A percentile compares a stretch with the other conserved stretches of the same genome.
Evolutionary conservation across 2,329 filamentous ascomycete genomes (phyloP).

Genomic region (Thermothelomyces thermophilus): DNA sequence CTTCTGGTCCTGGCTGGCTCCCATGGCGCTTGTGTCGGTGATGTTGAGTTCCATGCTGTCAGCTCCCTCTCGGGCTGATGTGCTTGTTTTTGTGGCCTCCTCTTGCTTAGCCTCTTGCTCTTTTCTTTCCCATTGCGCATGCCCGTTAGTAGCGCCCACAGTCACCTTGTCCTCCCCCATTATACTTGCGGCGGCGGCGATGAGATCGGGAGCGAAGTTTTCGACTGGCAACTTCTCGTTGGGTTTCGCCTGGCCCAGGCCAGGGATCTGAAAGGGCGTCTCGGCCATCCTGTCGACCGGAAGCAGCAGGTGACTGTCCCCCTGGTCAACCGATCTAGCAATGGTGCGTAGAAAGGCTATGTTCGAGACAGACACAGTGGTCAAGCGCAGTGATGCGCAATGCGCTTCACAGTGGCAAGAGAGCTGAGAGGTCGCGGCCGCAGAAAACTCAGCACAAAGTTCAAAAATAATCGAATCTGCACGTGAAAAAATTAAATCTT

Average conservation of each 20-base stretch:
- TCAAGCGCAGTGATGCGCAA: no score
- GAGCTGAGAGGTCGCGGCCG: no score
- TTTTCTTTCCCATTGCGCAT: conserved; percentile 5
- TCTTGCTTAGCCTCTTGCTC: conserved; percentile 6
- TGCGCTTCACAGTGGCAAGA: no score
- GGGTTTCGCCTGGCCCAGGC: conserved; percentile 26
- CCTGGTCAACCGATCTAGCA: background rate
- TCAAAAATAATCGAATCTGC: no score
- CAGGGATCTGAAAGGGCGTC: conserved; percentile 25
- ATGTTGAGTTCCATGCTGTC: conserved; percentile 16
- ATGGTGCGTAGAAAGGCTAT: background rate
- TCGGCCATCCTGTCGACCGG: conserved; percentile 18
- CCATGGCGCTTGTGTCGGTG: background rate
- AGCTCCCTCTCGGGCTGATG: background rate
- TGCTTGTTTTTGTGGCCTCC: background rate
- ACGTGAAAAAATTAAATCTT: no score
- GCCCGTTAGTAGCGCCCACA: conserved; percentile 10
- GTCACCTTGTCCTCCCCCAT: conserved; percentile 7
- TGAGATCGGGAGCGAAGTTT: conserved; percentile 22
- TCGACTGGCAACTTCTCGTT: conserved; percentile 22
- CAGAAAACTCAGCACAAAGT: no score
- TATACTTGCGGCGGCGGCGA: conserved; percentile 20
- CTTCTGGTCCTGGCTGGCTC: background rate
- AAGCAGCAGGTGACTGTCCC: background rate
- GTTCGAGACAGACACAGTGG: background rate